These are phyloP conservation scores for Exophiala sp. DNA, from an alignment of 2,329 filamentous ascomycete genomes.

Conservation along the genomic window DNA sequence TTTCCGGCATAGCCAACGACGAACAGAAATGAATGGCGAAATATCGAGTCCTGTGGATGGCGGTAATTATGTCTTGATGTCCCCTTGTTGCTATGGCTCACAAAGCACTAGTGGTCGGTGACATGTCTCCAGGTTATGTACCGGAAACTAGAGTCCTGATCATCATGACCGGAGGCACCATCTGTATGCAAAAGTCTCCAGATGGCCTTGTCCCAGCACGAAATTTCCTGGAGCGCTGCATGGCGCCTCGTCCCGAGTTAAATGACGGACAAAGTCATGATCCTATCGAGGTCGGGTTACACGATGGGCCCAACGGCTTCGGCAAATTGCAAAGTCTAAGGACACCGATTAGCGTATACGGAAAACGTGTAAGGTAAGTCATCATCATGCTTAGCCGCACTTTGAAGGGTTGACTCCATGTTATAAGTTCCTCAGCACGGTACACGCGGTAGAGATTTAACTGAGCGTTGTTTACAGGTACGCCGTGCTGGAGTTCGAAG, in stretches of 20 bases:
- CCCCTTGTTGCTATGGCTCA: conserved; percentile 1
- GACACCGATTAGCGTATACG: conserved; percentile 76
- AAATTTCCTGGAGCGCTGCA: conserved; percentile 76
- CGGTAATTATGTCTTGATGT: conserved; percentile 6
- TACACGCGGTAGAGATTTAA: neutral
- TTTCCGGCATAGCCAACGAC: neutral
- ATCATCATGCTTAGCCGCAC: too few species aligned
- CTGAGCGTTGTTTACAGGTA: conserved; percentile 45
- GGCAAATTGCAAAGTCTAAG: conserved; percentile 63
- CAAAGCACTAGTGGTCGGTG: conserved; percentile 10
- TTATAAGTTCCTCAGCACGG: too few species aligned
- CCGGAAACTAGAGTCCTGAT: conserved; percentile 81
- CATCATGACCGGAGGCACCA: conserved; percentile 78
- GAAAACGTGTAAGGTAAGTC: conserved; percentile 64
- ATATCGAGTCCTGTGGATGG: conserved; percentile 8
- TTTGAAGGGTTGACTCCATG: too few species aligned
- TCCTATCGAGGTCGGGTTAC: conserved; percentile 54
- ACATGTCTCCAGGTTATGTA: conserved; percentile 19
- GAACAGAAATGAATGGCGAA: conserved; percentile 8
- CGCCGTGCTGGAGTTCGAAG: conserved; percentile 77
- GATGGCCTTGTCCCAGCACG: conserved; percentile 76
- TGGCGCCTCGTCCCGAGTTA: conserved; percentile 78
- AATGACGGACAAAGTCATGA: conserved; percentile 67
- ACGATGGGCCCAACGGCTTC: conserved; percentile 44
- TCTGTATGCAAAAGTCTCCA: conserved; percentile 82